Evolutionary conservation across 805 yeast genomes (phyloP), one percentile per base, ranked within the genome.

Genomic region (Komagataella ulmi): DNA sequence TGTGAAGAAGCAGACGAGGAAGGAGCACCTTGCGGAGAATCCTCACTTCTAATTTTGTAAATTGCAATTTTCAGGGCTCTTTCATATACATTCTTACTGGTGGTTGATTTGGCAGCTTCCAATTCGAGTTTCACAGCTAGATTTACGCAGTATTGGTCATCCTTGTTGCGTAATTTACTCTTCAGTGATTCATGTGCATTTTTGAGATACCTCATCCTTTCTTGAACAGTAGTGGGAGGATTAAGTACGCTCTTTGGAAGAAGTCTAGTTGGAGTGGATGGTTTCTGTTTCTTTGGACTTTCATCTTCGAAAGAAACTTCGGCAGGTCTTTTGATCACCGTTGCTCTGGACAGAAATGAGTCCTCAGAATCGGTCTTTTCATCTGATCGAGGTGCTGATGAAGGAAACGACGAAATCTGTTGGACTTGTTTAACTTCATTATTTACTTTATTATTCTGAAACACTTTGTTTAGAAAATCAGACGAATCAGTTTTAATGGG

Each of bases 11-110:
- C 40, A 30, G 40, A 14, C 14, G 40, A 30, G 14, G 40, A 10
- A 8, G 17, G 17, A 8, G 52, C 30, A 6, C 49, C 18, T 2
- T 64, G 61, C 0, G 24, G 17, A 24, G 43, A 24, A 24, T 23
- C 21, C 6, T 48, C 46, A n/a, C 47, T 50, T 21, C 44, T 44
- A 44, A 52, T 45, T 17, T 44, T 44, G 18, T 47, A 49, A 5
- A 51, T 46, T 18, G 47, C 46, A n/a, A 49, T 43, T 36, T 50
- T 53, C 30, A 50, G 46, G 4, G 24, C 45, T 12, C 46, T 21
- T 17, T 51, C 51, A 19, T 54, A 49, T 10, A 51, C 46, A 10
- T 30, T 30, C 14, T 30, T 30, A 30, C 40, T 30, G 6, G n/a
- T 30, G 14, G 40, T 30, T 7, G 47, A 45, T 21, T 21, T 21